A percentile compares a stretch with the other conserved stretches of the same genome.
Conservation (phyloP, 2,329 filamentous ascomycete species). For the Cylindrodendrum hubeiense region DNA sequence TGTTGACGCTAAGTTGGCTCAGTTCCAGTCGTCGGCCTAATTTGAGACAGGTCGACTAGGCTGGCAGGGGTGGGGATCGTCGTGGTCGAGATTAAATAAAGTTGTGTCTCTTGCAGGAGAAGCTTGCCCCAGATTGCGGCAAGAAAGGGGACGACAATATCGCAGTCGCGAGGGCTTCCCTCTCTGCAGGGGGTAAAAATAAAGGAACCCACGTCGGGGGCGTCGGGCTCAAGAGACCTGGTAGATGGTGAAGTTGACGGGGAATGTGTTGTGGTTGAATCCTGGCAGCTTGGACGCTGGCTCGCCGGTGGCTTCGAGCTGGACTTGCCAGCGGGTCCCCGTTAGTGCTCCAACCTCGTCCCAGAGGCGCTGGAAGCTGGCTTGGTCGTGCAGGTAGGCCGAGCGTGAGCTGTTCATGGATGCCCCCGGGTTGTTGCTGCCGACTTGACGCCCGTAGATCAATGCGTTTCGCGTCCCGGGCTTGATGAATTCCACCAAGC, state of each 20-base stretch:
- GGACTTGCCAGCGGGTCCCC: slow-evolving; percentile 62
- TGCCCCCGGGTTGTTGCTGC: slow-evolving; percentile 48
- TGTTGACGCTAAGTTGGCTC: slow-evolving; percentile 34
- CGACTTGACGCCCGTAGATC: slow-evolving; percentile 66
- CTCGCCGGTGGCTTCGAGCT: slow-evolving; percentile 51
- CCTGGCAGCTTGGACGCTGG: slow-evolving; percentile 39
- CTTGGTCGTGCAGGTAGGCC: slow-evolving; percentile 61
- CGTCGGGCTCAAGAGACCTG: slow-evolving; percentile 46
- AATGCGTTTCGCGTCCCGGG: slow-evolving; percentile 57
- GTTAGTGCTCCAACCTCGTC: slow-evolving; percentile 63
- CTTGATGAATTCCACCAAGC: slow-evolving; percentile 60
- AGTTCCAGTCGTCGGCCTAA: slow-evolving; percentile 28
- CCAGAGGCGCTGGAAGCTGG: slow-evolving; percentile 66
- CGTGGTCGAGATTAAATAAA: slow-evolving; percentile 30
- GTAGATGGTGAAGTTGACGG: slow-evolving; percentile 51
- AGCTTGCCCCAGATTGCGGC: slow-evolving; percentile 19
- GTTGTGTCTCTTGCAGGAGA: slow-evolving; percentile 30
- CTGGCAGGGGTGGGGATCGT: slow-evolving; percentile 27
- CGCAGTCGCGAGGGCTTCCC: slow-evolving; percentile 10
- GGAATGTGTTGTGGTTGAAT: slow-evolving; percentile 42
- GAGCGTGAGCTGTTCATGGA: slow-evolving; percentile 38
- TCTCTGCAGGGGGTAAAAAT: slow-evolving; percentile 5
- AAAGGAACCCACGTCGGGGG: slow-evolving; percentile 4
- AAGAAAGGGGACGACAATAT: slow-evolving; percentile 29
- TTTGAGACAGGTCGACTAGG: slow-evolving; percentile 29